Conservation (phyloP, 2,329 filamentous ascomycete genomes). For the Aotearoamyces nothofagi region DNA sequence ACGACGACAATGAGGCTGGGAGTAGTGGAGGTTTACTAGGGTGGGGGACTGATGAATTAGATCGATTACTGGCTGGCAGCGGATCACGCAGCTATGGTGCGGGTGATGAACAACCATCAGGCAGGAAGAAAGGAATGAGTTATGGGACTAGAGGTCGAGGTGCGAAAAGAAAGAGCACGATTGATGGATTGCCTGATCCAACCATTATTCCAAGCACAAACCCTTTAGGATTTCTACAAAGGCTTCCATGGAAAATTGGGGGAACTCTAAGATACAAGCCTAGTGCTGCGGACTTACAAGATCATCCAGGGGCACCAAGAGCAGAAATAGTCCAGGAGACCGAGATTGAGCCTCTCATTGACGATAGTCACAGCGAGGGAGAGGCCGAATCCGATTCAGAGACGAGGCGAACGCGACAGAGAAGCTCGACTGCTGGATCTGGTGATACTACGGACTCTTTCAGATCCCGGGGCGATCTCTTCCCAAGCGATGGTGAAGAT, state of each 20-base stretch:
- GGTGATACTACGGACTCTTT: slow-evolving; percentile 74
- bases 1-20: slow-evolving; percentile 37
- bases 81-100: slow-evolving; percentile 28
- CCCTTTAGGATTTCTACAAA: slow-evolving; percentile 69
- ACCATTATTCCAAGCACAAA: slow-evolving; percentile 84
- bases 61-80: slow-evolving; percentile 62
- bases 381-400: slow-evolving; percentile 8
- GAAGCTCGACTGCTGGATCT: slow-evolving; percentile 68
- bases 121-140: slow-evolving; percentile 70
- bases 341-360: slow-evolving; percentile 60
- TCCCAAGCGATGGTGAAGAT: slow-evolving; percentile 74
- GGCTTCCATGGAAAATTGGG: slow-evolving; percentile 73
- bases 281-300: slow-evolving; percentile 78
- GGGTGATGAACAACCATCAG: slow-evolving; percentile 46
- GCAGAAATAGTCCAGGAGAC: slow-evolving; percentile 24
- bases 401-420: slow-evolving; percentile 31
- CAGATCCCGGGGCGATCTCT: slow-evolving; percentile 77
- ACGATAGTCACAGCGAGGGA: slow-evolving; percentile 35
- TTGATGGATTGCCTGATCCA: slow-evolving; percentile 42
- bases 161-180: slow-evolving; percentile 37
- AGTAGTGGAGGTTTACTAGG: slow-evolving; percentile 43
- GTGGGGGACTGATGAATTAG: slow-evolving; percentile 77
- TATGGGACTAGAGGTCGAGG: slow-evolving; percentile 55
- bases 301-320: slow-evolving; percentile 51
- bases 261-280: slow-evolving; percentile 77